Percentiles rank a stretch among this genome's conserved stretches.
Evolutionary conservation across 306 rosid species (phyloP).

Genomic region (Cajanus cajan): DNA sequence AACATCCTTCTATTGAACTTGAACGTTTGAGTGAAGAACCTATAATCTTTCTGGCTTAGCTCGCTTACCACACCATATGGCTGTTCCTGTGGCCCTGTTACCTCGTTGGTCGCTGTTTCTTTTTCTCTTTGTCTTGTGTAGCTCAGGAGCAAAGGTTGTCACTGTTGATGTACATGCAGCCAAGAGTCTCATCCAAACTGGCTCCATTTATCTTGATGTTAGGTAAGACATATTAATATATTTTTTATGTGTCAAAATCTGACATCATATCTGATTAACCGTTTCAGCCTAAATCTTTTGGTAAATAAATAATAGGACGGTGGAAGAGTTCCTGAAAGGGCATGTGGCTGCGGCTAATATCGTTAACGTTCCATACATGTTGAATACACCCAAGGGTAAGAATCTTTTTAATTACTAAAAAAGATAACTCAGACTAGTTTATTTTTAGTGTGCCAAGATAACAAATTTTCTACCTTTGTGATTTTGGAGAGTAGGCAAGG

Average conservation of each 20-base stretch:
- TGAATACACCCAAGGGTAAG: conserved; percentile 63
- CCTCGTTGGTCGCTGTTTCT: conserved; percentile 27
- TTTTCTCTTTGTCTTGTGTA: conserved; percentile 33
- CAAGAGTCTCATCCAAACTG: conserved; percentile 51
- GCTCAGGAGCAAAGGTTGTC: conserved; percentile 50
- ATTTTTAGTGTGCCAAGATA: not conserved
- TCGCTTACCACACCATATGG: conserved; percentile 30
- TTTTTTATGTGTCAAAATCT: not conserved
- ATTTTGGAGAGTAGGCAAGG: conserved; percentile 46
- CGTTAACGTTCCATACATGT: conserved; percentile 72
- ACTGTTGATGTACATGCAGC: conserved; percentile 68
- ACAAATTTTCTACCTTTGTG: not conserved
- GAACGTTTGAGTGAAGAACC: not conserved
- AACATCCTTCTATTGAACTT: conserved; percentile 32
- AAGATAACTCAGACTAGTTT: not conserved
- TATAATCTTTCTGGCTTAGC: not conserved
- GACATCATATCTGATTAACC: no score
- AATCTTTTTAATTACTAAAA: not conserved
- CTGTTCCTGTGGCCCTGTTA: conserved; percentile 25
- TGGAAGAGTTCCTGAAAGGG: conserved; percentile 67
- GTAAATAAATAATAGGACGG: conserved; percentile 49
- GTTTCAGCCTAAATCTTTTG: conserved; percentile 15
- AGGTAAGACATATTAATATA: conserved; percentile 40
- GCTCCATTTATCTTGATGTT: conserved; percentile 70
- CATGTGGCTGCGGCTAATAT: conserved; percentile 59